A percentile compares a stretch with the other conserved stretches of the same genome.
Evolutionary conservation across 2,329 filamentous ascomycete species (phyloP).

Genomic region (Hirsutella rhossiliensis): DNA sequence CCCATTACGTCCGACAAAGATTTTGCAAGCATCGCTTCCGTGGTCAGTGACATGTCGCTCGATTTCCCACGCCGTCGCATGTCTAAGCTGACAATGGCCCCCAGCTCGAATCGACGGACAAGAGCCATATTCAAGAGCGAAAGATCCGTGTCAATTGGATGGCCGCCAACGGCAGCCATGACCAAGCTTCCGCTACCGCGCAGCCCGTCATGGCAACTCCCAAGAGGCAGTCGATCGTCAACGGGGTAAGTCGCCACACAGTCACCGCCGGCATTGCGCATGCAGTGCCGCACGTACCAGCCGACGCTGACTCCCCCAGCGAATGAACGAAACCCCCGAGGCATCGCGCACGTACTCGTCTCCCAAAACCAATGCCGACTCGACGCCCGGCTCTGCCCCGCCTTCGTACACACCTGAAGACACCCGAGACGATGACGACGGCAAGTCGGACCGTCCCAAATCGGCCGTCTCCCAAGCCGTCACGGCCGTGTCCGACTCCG

Average conservation of each 20-base stretch:
- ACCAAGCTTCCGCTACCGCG: conserved; percentile 9
- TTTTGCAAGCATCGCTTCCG: conserved; percentile 64
- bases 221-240: conserved; percentile 24
- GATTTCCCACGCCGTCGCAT: not conserved
- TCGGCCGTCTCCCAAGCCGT: conserved; percentile 25
- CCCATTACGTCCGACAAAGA: conserved; percentile 75
- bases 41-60: conserved; percentile 43
- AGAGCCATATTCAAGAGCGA: conserved; percentile 72
- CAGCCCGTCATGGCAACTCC: conserved; percentile 23
- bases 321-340: conserved; percentile 30
- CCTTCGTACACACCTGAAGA: conserved; percentile 23
- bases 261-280: too few species aligned
- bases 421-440: conserved; percentile 16
- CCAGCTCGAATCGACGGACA: conserved; percentile 71
- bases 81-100: not conserved
- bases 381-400: conserved; percentile 17
- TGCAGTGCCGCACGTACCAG: not conserved
- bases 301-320: not conserved
- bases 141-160: conserved; percentile 93
- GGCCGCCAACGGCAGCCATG: conserved; percentile 39
- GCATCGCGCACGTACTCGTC: conserved; percentile 31
- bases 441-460: conserved; percentile 14
- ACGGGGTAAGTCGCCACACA: conserved; percentile 20
- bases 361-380: conserved; percentile 22
- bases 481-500: conserved; percentile 33